A percentile compares a stretch with the other conserved stretches of the same genome.
phyloP scores from a whole-genome alignment of 768 basidiomycete species.

The Suillus luteus region DNA sequence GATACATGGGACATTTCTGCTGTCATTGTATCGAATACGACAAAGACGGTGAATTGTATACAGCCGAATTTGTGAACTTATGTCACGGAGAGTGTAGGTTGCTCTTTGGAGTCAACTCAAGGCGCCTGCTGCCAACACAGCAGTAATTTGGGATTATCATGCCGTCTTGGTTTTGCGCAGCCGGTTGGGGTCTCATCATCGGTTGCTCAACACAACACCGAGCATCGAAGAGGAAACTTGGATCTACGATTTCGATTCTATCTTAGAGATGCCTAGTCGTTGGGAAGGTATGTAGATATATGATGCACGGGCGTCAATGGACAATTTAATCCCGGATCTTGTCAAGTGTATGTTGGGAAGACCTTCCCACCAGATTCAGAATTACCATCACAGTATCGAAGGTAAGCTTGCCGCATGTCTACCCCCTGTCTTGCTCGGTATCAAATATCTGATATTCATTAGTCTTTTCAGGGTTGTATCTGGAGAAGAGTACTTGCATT shows the following conservation, averaged over 20 bases:
- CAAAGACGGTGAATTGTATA: slow-evolving; percentile 49
- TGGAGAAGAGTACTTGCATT: slow-evolving; percentile 48
- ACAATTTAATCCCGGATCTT: slow-evolving; percentile 23
- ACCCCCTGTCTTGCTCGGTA: slow-evolving; percentile 11
- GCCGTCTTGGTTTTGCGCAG: slow-evolving; percentile 58
- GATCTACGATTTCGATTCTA: slow-evolving; percentile 74
- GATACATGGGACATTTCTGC: slow-evolving; percentile 51
- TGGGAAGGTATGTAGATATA: slow-evolving; percentile 44
- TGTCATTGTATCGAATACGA: slow-evolving; percentile 67
- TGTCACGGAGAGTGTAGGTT: slow-evolving; percentile 42
- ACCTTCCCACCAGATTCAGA: slow-evolving; percentile 43
- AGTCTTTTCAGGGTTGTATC: slow-evolving; percentile 67
- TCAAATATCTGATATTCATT: slow-evolving; percentile 13
- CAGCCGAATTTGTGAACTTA: slow-evolving; percentile 1
- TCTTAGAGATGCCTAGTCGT: slow-evolving; percentile 50
- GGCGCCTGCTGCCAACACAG: slow-evolving; percentile 32
- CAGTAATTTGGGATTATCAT: slow-evolving; percentile 78
- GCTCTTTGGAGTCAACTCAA: slow-evolving; percentile 65
- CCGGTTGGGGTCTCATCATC: slow-evolving; percentile 17
- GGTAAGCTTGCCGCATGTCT: slow-evolving; percentile 35
- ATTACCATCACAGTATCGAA: slow-evolving; percentile 42
- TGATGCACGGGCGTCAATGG: neutral
- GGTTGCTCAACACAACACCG: slow-evolving; percentile 7
- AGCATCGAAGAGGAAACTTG: slow-evolving; percentile 37
- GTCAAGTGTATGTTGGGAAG: slow-evolving; percentile 45